A percentile compares a stretch with the other conserved stretches of the same genome.
Conservation (phyloP, 495 filamentous ascomycete species). For the Penicillium ochrochloron region DNA sequence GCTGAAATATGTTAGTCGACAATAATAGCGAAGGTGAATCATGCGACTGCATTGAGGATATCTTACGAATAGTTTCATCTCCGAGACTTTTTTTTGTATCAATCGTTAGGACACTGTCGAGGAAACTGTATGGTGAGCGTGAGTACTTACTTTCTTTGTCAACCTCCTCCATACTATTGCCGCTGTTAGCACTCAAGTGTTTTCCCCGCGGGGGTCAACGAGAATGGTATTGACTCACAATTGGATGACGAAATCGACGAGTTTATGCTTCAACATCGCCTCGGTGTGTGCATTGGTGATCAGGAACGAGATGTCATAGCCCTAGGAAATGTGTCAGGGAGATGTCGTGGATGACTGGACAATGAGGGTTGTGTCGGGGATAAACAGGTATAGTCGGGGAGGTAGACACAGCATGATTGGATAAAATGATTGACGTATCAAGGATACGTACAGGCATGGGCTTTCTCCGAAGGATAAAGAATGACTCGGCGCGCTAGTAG, state of each 20-base stretch:
- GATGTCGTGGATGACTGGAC: not conserved
- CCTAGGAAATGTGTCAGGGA: conserved; percentile 54
- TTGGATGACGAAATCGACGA: conserved; percentile 97
- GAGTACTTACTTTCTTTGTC: conserved; percentile 81
- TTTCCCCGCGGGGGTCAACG: not conserved
- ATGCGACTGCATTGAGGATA: conserved; percentile 13
- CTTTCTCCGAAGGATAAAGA: conserved; percentile 95
- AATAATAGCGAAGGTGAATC: conserved; percentile 11
- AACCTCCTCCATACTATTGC: conserved; percentile 83
- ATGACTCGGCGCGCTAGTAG: conserved; percentile 76
- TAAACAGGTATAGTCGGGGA: not conserved
- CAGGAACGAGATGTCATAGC: conserved; percentile 98
- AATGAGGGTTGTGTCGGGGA: not conserved
- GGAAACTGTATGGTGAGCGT: too few relatives aligned
- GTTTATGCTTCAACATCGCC: conserved; percentile 96
- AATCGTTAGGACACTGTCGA: not conserved
- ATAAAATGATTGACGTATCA: not conserved
- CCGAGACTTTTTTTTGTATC: conserved; percentile 52
- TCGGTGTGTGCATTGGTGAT: conserved; percentile 99
- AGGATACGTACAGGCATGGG: conserved; percentile 74
- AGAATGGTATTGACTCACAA: conserved; percentile 49
- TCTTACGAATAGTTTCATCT: conserved; percentile 99
- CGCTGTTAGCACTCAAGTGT: not conserved
- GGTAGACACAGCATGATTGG: not conserved
- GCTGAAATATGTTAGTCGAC: conserved; percentile 52